phyloP scores from a whole-genome alignment of 129 eudicot genomes.

The Artemisia annua region DNA sequence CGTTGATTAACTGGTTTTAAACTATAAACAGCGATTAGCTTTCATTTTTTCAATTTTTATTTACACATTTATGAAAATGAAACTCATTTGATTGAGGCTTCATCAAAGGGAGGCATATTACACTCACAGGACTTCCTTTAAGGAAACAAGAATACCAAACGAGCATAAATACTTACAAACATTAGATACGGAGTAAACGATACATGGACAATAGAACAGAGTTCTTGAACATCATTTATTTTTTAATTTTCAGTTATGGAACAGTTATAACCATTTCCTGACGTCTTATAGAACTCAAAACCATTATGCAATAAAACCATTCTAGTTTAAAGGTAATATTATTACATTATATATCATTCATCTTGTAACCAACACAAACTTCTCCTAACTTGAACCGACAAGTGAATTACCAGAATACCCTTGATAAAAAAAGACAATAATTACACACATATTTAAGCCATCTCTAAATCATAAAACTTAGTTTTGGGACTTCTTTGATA shows the following conservation, averaged over 20 bases:
- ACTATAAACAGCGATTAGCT: too few relatives aligned
- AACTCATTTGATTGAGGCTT: too few relatives aligned
- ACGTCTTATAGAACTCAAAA: not conserved
- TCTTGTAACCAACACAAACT: not conserved
- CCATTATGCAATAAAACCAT: not conserved
- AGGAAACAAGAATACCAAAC: not conserved
- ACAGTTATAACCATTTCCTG: not conserved
- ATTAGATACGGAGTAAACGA: not conserved
- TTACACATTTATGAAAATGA: too few relatives aligned
- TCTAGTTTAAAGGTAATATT: slow-evolving; percentile 2
- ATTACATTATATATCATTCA: not conserved
- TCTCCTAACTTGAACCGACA: not conserved
- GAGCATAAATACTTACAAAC: not conserved
- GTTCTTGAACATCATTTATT: not conserved
- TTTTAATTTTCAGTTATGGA: not conserved
- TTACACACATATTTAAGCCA: too few relatives aligned
- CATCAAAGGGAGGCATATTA: not conserved
- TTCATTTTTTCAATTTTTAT: too few relatives aligned
- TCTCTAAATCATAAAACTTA: not conserved
- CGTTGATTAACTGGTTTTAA: too few relatives aligned
- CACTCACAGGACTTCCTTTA: not conserved
- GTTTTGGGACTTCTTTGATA: not conserved
- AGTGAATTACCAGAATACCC: slow-evolving; percentile 11
- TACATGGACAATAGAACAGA: too few relatives aligned
- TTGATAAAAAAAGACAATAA: not conserved